Base-by-base conservation (phyloP, 257 asterid species). In the Mitragyna speciosa region DNA sequence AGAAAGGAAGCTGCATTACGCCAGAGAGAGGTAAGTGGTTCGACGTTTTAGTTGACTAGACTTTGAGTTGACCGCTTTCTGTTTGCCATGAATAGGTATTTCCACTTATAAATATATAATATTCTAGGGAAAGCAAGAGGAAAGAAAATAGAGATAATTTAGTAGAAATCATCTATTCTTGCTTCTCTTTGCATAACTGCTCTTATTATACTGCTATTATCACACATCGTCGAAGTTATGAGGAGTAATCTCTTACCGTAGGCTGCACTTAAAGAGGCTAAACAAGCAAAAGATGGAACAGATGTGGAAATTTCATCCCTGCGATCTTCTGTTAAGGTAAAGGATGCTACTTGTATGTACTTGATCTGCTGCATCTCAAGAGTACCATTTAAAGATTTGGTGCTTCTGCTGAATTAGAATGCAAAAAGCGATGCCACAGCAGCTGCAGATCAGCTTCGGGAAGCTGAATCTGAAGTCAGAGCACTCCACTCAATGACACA, bases 251-350 rank as follows among this genome's bases (percentile, higher is more conserved):
- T 31, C 51, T 84, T 82, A 80, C 63, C 78, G 72, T 69, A 95
- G 99, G 97, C 96, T 83, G 96, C 99, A 78, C 97, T 95, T 79
- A 95, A 89, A 89, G 99, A 91, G 86, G 97, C 97, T 72, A 92
- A 87, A 83, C 93, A 84, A 72, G 83, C 88, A 78, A 91, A 88
- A 83, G 97, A 92, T 79, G 97, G 93, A 58, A 85, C 85, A 65
- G 93, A 87, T 88, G 90, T 61, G 86, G 96, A 90, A 81, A 79
- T 84, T 83, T 84, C 88, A 83, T 86, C 92, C 77, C 84, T 95
- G 85, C 93, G 79, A 84, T 88, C 92, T 73, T 91, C 85, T 83
- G 84, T 91, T 69, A 87, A 90, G 96, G 99, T 91, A 84, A 77
- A 85, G 64, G 74, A 70, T 75, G 59, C 79, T 69, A 77, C 73